These are phyloP conservation scores for Lachancea sp. DNA, from an alignment of 805 yeast genomes.

Conservation along the genomic window DNA sequence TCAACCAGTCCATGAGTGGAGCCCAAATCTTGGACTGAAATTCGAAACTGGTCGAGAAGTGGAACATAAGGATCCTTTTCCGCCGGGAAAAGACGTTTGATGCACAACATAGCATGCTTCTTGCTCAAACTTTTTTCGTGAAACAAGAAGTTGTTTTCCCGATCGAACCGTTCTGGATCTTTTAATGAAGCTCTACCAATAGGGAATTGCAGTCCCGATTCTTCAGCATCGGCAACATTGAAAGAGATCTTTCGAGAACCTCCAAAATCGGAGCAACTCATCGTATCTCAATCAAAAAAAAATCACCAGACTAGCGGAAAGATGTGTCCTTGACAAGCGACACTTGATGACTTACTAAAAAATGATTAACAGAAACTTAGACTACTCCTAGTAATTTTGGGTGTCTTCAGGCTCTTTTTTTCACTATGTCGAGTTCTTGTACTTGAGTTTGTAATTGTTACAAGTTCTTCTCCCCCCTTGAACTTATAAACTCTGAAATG, in stretches of 20 bases:
- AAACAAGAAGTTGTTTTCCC: slow-evolving; percentile 18
- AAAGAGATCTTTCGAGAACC: slow-evolving; percentile 5
- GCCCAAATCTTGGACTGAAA: slow-evolving; percentile 20
- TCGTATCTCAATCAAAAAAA: neutral
- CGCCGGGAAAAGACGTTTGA: slow-evolving; percentile 16
- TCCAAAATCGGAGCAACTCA: slow-evolving; percentile 2
- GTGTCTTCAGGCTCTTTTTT: neutral
- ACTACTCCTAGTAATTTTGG: neutral
- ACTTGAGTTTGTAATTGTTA: neutral
- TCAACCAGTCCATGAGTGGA: slow-evolving; percentile 24
- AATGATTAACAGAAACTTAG: neutral
- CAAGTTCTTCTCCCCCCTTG: slow-evolving; percentile 1
- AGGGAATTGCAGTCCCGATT: slow-evolving; percentile 11
- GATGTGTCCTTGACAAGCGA: neutral
- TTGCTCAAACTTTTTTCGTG: slow-evolving; percentile 20
- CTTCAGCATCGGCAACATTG: slow-evolving; percentile 7
- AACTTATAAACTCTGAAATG: neutral
- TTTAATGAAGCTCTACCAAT: slow-evolving; percentile 20
- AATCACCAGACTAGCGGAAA: neutral
- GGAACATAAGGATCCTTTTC: slow-evolving; percentile 7
- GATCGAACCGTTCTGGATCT: slow-evolving; percentile 14
- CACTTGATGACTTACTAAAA: too few relatives aligned
- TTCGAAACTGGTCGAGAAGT: slow-evolving; percentile 19
- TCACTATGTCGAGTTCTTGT: neutral
- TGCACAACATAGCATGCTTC: slow-evolving; percentile 21